phyloP scores from a whole-genome alignment of 495 filamentous ascomycete species.

The Podospora fimiseda region DNA sequence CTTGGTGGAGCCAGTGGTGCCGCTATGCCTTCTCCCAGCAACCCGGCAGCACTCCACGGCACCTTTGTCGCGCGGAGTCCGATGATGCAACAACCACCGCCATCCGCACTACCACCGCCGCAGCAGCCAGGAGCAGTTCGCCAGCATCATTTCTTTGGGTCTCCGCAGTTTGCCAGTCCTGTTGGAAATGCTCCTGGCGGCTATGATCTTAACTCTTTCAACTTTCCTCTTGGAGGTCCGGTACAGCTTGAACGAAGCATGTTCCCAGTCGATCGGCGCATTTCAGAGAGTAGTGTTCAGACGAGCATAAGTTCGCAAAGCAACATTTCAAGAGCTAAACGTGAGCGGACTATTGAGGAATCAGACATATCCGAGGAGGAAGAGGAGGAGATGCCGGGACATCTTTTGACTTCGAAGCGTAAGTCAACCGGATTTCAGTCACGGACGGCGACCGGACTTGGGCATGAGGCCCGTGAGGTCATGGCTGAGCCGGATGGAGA shows the following conservation, averaged over 20 bases:
- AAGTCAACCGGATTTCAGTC: background rate
- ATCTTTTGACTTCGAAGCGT: background rate
- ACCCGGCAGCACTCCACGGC: background rate
- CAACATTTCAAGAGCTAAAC: background rate
- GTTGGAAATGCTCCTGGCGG: background rate
- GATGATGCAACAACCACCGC: background rate
- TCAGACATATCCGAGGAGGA: background rate
- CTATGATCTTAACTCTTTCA: background rate
- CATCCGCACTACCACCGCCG: background rate
- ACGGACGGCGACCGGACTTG: too few relatives aligned
- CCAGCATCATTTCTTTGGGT: background rate
- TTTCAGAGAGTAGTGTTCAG: background rate
- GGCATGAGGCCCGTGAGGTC: background rate
- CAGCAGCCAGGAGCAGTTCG: too few relatives aligned
- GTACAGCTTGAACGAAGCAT: background rate
- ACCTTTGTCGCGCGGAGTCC: background rate
- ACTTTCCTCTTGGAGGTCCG: background rate
- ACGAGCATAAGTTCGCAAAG: background rate
- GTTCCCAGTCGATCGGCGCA: background rate
- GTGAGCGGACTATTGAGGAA: too few relatives aligned
- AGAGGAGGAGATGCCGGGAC: background rate
- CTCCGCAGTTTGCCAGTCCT: background rate
- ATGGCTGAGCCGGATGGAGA: slow-evolving; percentile 12
- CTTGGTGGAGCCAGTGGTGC: background rate
- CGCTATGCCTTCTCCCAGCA: background rate